Evolutionary conservation across 306 rosid species (phyloP), one percentile per base, ranked within the genome.

Genomic region (Quercus mongolica): DNA sequence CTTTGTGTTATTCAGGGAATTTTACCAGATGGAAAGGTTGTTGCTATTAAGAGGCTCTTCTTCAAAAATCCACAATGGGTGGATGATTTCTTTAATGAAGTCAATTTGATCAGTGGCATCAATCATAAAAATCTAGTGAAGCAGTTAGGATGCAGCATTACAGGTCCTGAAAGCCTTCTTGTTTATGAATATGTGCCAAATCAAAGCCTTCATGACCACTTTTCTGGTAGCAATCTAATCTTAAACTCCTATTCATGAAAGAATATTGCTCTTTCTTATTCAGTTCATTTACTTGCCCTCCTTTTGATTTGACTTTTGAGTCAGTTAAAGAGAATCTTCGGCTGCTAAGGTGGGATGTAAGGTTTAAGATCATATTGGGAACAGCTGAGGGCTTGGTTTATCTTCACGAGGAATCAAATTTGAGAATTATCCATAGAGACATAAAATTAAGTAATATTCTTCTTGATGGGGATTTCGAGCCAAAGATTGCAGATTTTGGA

Each of bases 91-190:
- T 85, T 85, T 68, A 82, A 82, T 64, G 88, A 85, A 82, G 88
- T 85, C 64, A 82, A 85, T 68, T 79, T 85, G 78, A 85, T 85
- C 56, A 79, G 84, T 31, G 79, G 73, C 52, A 82, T 85, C 67
- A 63, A 77, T 56, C 88, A 85, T 58, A 85, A 79, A 14, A 85
- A 85, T 74, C 95, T 91, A 21, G 90, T 91, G 2, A 61, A 80
- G 80, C 83, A 88, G 69, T 73, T 91, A 52, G 92, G 95, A 4
- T 91, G 92, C 88, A 91, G 92, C 85, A 88, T 91, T 74, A 87
- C 95, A 41, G 92, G 92, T 76, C 95, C 95, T 1, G 92, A 91
- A 78, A 91, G 95, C 85, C 91, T 91, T 79, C 90, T 91, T 67
- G 91, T 91, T 80, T 88, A 91, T 19, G 95, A 88, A 89, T 88